These are phyloP conservation scores for Crithidia expoeki DNA, from an alignment of 208 protist genomes.

Conservation along the genomic window DNA sequence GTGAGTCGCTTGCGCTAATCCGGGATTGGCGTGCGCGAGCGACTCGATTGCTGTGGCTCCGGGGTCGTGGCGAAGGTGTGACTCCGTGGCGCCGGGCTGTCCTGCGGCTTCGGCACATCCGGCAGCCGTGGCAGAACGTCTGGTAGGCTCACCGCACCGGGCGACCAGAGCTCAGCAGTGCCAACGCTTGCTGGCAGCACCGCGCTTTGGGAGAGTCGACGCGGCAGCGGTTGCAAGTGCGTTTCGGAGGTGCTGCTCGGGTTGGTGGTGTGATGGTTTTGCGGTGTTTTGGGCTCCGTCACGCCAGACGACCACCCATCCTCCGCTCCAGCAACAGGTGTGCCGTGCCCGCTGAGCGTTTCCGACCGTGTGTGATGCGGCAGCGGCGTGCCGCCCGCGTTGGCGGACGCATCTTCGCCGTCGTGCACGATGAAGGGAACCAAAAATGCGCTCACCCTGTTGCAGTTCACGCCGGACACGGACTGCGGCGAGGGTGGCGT, in stretches of 20 bases:
- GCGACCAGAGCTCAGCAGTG: neutral
- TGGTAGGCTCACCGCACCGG: neutral
- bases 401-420: neutral
- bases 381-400: neutral
- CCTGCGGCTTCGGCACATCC: neutral
- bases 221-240: conserved; percentile 7
- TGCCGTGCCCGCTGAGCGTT: neutral
- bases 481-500: neutral
- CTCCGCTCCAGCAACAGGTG: neutral
- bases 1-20: neutral
- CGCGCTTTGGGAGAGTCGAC: conserved; percentile 12
- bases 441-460: neutral
- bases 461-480: neutral
- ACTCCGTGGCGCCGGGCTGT: conserved; percentile 3
- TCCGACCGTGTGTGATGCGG: neutral
- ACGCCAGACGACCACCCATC: neutral
- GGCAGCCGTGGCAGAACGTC: conserved; percentile 4
- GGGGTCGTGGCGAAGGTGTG: conserved; percentile 11
- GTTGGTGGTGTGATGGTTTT: neutral
- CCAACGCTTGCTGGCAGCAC: neutral
- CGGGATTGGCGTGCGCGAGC: conserved; percentile 12
- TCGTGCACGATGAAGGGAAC: neutral
- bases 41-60: conserved; percentile 13
- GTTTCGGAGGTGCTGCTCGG: neutral
- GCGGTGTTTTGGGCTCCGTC: neutral